phyloP scores from a whole-genome alignment of 2,329 filamentous ascomycete species.

The Penicillium sp. region DNA sequence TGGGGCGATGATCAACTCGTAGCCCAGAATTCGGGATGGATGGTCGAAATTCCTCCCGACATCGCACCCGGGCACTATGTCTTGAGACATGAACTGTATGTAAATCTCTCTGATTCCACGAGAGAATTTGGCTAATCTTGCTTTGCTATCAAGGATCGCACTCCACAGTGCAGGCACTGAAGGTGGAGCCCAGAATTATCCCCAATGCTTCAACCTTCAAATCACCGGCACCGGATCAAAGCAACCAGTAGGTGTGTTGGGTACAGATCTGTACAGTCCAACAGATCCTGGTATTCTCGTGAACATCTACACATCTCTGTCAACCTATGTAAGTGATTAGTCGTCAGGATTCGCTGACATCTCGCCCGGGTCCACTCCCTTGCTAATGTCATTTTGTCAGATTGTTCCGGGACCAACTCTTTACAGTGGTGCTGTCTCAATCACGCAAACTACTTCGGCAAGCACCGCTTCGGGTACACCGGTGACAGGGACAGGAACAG shows the following conservation, averaged over 20 bases:
- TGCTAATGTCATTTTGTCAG: not conserved
- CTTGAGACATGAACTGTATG: slow-evolving; percentile 49
- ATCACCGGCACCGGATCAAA: slow-evolving; percentile 53
- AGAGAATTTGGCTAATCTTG: not conserved
- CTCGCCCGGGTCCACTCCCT: slow-evolving; percentile 37
- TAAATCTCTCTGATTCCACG: rapidly evolving
- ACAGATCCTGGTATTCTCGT: slow-evolving; percentile 57
- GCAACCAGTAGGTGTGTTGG: slow-evolving; percentile 49
- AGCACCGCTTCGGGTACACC: slow-evolving; percentile 22
- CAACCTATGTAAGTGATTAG: slow-evolving; percentile 47
- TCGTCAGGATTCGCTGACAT: not conserved
- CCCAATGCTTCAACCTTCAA: slow-evolving; percentile 59
- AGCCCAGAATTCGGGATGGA: slow-evolving; percentile 50
- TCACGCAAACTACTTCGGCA: slow-evolving; percentile 16
- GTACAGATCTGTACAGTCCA: slow-evolving; percentile 55
- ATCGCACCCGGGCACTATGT: slow-evolving; percentile 53
- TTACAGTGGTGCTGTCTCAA: slow-evolving; percentile 22
- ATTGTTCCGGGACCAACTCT: slow-evolving; percentile 50
- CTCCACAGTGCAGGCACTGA: slow-evolving; percentile 46
- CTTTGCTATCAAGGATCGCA: slow-evolving; percentile 37
- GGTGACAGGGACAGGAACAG: slow-evolving; percentile 16
- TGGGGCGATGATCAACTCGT: slow-evolving; percentile 59
- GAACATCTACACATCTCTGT: slow-evolving; percentile 55
- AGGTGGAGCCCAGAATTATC: slow-evolving; percentile 53
- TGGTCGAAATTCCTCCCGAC: slow-evolving; percentile 46